These are phyloP conservation scores for Sphaerosporella brunnea DNA, from an alignment of 495 filamentous ascomycete species.

Conservation along the genomic window DNA sequence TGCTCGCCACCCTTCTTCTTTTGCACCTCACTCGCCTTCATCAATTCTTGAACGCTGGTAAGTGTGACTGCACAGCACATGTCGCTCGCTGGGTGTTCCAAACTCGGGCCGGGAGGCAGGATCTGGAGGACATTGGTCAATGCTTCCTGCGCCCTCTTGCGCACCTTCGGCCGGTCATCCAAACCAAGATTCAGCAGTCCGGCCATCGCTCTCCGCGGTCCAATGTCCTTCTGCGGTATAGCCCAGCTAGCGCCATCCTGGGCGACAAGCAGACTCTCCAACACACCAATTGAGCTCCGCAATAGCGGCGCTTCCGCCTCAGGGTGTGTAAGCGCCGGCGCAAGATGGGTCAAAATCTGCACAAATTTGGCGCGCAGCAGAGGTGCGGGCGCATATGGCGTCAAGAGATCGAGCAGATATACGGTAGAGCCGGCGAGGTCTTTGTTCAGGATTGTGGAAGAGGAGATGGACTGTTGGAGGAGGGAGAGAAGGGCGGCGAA, in stretches of 20 bases:
- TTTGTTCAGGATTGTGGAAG: conserved; percentile 52
- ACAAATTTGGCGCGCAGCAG: conserved; percentile 84
- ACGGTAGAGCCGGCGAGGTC: conserved; percentile 74
- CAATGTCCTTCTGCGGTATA: conserved; percentile 59
- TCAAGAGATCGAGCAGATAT: conserved; percentile 85
- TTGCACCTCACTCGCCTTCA: conserved; percentile 41
- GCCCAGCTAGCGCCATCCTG: conserved; percentile 83
- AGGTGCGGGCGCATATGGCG: conserved; percentile 60
- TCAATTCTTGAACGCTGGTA: conserved; percentile 51
- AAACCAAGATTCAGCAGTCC: conserved; percentile 69
- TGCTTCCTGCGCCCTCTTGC: conserved; percentile 86
- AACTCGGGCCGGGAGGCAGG: conserved; percentile 69
- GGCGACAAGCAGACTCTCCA: conserved; percentile 71
- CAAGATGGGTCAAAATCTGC: conserved; percentile 73
- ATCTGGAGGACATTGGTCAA: conserved; percentile 62
- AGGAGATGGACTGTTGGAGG: conserved; percentile 53
- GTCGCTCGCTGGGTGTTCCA: conserved; percentile 84
- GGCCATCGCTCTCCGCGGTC: conserved; percentile 73
- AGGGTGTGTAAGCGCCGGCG: conserved; percentile 56
- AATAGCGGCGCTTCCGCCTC: conserved; percentile 81
- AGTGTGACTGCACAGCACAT: conserved; percentile 88
- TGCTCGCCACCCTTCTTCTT: conserved; percentile 51
- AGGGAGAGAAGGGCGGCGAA: conserved; percentile 91
- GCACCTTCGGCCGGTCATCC: conserved; percentile 83
- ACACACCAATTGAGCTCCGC: conserved; percentile 73